phyloP scores from a whole-genome alignment of 2,329 filamentous ascomycete genomes.

The Arthrobotrys conoides region DNA sequence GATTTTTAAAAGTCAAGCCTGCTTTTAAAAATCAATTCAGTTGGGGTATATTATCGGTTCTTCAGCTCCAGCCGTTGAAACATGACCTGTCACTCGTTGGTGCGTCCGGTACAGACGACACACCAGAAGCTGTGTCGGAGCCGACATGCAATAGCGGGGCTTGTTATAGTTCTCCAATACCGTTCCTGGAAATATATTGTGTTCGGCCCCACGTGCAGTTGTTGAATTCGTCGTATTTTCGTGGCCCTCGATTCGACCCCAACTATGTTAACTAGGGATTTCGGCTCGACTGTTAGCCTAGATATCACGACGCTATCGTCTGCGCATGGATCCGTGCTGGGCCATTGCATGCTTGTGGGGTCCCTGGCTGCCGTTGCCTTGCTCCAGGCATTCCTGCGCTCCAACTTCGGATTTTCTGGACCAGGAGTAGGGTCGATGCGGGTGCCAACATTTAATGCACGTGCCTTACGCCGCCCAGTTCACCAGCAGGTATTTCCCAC shows the following conservation, averaged over 20 bases:
- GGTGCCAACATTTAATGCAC: constrained; percentile 45
- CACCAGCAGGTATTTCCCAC: constrained; percentile 43
- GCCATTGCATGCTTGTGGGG: constrained; percentile 46
- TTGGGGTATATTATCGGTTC: constrained; percentile 50
- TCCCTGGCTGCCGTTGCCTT: constrained; percentile 46
- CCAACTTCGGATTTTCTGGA: constrained; percentile 52
- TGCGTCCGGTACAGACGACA: constrained; percentile 54
- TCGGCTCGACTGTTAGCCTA: constrained; percentile 56
- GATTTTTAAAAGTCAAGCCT: constrained; percentile 54
- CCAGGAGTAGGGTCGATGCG: constrained; percentile 39
- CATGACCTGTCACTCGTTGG: constrained; percentile 48
- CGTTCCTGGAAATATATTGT: constrained; percentile 60
- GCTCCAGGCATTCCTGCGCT: constrained; percentile 44
- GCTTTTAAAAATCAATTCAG: constrained; percentile 48
- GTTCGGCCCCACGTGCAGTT: constrained; percentile 49
- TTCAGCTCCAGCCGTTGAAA: constrained; percentile 42
- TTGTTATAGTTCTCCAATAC: constrained; percentile 47
- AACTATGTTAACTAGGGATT: constrained; percentile 18
- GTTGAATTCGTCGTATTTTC: constrained; percentile 32
- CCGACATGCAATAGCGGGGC: constrained; percentile 60
- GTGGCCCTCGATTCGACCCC: constrained; percentile 47
- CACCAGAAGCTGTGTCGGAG: constrained; percentile 53
- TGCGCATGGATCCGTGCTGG: constrained; percentile 60
- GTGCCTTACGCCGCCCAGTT: constrained; percentile 58
- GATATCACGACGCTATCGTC: constrained; percentile 34